Evolutionary conservation across 257 asterid species (phyloP).

Genomic region (Nicotiana otophora): DNA sequence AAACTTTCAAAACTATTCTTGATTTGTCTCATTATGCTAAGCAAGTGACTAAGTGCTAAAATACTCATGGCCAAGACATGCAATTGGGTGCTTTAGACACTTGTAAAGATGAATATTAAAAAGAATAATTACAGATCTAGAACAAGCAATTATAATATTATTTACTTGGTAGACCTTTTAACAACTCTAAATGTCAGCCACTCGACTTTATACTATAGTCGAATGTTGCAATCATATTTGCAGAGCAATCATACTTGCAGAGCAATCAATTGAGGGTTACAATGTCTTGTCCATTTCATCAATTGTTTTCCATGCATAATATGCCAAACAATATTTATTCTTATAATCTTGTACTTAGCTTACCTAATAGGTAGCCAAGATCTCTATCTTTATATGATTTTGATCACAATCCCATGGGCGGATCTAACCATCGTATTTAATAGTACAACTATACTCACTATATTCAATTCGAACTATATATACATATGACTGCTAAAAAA

Average conservation of each 20-base stretch:
- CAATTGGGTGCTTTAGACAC: not conserved
- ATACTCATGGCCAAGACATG: not conserved
- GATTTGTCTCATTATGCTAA: slow-evolving; percentile 16
- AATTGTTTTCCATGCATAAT: not conserved
- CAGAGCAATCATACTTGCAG: not conserved
- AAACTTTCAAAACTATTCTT: not conserved
- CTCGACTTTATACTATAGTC: not conserved
- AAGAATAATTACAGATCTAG: not conserved
- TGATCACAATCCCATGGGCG: not conserved
- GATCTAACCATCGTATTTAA: not conserved
- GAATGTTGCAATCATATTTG: not conserved
- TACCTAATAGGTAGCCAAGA: not conserved
- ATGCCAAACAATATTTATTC: not conserved
- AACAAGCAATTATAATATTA: not conserved
- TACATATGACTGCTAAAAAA: not conserved
- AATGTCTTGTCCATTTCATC: slow-evolving; percentile 1
- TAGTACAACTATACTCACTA: not conserved
- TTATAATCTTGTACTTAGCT: not conserved
- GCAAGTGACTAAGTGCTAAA: slow-evolving; percentile 11
- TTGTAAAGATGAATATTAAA: not conserved
- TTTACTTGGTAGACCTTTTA: not conserved
- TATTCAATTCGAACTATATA: not conserved
- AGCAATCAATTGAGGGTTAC: not conserved
- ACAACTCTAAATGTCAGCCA: not conserved
- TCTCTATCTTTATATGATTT: not conserved